Base-by-base conservation (phyloP, 176 grass and related monocot genomes). In the Oryza brachyantha region DNA sequence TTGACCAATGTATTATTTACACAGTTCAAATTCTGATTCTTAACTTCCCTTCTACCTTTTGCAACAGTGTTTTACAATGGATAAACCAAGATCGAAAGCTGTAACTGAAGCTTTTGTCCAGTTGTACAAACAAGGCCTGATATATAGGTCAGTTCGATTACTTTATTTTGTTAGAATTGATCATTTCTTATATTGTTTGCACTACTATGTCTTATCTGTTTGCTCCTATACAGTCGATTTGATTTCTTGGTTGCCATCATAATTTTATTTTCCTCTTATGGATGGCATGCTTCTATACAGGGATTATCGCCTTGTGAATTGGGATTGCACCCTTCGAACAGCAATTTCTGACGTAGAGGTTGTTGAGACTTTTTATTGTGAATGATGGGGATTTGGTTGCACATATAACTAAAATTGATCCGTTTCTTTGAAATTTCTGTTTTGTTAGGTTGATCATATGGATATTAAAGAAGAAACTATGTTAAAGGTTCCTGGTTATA, bases 71-170 rank as follows among this genome's bases (percentile, higher is more conserved):
- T 91, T 91, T 58, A 91, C 88, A 46, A 91, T 91, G 88, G 88
- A 91, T 73, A 80, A 87, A 26, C 73, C 69, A 43, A 91, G 88
- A 79, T 91, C 88, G 41, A 85, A 72, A 71, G 92, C 92, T 25
- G 92, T 95, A 73, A 89, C 81, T 68, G 92, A 95, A 79, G 92
- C 92, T 13, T 95, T 95, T 82, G 89, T 95, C 8, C 83, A 86
- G 72, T 84, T 91, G 42, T 65, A 91, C 78, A 89, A 82, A 81
- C 79, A 91, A 80, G 86, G 84, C 27, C 71, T 91, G 79, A 91
- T 95, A 43, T 95, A 95, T 69, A 95, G 92, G 92, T 95, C 8
- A 77, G 85, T 61, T 76, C 40, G 37, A 13, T 64, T n/a, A 39
- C 61, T 8, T 35, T 72, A 17, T 66, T 39, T 61, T 75, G 1